Base-by-base conservation (phyloP, 139 green algal genomes). In the Medakamo hakoo region DNA sequence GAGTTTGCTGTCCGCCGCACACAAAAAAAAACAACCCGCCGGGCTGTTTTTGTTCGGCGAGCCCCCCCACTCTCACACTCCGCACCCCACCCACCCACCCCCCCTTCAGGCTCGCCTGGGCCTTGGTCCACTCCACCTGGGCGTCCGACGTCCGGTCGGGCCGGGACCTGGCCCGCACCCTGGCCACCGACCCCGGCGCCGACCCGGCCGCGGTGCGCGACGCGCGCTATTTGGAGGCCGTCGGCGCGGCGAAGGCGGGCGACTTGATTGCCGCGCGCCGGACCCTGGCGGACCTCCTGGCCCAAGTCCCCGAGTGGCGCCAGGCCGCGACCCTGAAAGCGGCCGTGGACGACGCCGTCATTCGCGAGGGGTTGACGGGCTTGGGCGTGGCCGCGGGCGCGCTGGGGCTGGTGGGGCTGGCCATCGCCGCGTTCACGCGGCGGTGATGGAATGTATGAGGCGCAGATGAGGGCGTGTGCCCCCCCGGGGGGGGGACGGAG, bases 341-440 rank as follows among this genome's bases (percentile, higher is more conserved):
- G 58, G 29, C 29, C 22, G 58, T 62, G 58, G 58, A 62, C 14
- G 58, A 62, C 26, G n/a, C 27, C n/a, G 29, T 62, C n/a, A 18
- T 62, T 3, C n/a, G 58, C 4, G 58, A 62, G n/a, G 58, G 58
- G 27, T 30, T 62, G 58, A 18, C 31, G 20, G 58, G 58, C 24
- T 4, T 62, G 27, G 58, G 58, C 22, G 58, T 62, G 23, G 58
- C 24, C n/a, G 58, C 58, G 25, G 58, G n/a, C 4, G 24, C 14
- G 20, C n/a, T 62, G 4, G 58, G n/a, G 24, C 21, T 24, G 16
- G 58, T 32, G 4, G 58, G 16, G 9, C 16, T 52, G 9, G 40
- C 40, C 9, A 52, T 52, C 16, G 40, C 40, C 9, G 9, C 40
- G 9, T 52, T 52, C 40, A 52, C 16, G 40, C 40, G 40, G 9